A percentile compares a stretch with the other conserved stretches of the same genome.
phyloP scores from a whole-genome alignment of 2,329 filamentous ascomycete genomes.

The Fusarium sp. region DNA sequence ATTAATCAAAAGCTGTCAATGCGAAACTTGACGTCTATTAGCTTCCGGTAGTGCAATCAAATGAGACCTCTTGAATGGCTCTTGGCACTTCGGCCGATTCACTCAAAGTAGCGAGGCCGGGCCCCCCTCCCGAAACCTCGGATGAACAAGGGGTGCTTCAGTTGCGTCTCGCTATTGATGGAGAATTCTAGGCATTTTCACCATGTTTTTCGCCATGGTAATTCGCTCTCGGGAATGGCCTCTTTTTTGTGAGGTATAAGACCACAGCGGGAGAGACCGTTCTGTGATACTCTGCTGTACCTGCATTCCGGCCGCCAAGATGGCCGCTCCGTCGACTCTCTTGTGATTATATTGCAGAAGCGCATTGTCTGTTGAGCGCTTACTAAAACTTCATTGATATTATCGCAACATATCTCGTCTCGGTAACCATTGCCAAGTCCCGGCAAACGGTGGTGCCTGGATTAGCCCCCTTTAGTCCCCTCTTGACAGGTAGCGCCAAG shows the following conservation, averaged over 20 bases:
- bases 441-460: constrained; percentile 10
- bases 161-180: constrained; percentile 37
- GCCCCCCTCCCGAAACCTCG: constrained; percentile 33
- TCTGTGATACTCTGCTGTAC: background rate
- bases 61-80: background rate
- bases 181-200: constrained; percentile 27
- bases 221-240: background rate
- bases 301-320: constrained; percentile 4
- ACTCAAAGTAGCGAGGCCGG: constrained; percentile 18
- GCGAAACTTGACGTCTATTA: constrained; percentile 22
- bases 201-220: background rate
- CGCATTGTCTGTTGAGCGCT: constrained; percentile 10
- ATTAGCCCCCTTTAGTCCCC: constrained; percentile 12
- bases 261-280: constrained; percentile 1
- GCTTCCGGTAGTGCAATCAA: background rate
- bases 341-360: background rate
- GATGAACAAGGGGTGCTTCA: constrained; percentile 36
- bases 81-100: constrained; percentile 23
- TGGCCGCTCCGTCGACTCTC: background rate
- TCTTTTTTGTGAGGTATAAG: constrained; percentile 3
- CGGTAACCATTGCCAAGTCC: constrained; percentile 13
- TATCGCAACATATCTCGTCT: constrained; percentile 1
- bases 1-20: background rate
- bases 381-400: constrained; percentile 13
- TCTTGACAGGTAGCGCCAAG: constrained; percentile 4